Base-by-base conservation (phyloP, 805 yeast species). In the Kurtzmaniella fragi region DNA sequence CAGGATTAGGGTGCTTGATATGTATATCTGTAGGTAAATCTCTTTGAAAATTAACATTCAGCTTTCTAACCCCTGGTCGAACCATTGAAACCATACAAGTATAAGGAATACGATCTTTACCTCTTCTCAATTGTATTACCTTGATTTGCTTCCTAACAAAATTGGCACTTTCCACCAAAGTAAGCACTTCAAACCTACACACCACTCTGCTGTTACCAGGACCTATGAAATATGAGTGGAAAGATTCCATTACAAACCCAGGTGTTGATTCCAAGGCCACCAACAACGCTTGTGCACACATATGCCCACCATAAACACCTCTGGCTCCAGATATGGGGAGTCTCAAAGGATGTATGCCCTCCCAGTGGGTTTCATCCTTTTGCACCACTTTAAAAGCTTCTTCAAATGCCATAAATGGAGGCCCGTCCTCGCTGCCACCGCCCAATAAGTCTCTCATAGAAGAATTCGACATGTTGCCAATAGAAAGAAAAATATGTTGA, bases 251-350 rank as follows among this genome's bases (percentile, higher is more conserved):
- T 5, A 77, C 65, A 26, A 50, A 56, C 28, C 46, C 46, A 9
- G 55, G 62, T 1, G 70, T 60, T 6, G 78, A 72, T 35, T 70
- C 65, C 27, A 80, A 61, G 2, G 83, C 80, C 5, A 85, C 86
- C 42, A 73, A 55, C 3, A 82, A 57, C 2, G 87, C 64, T 48
- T 82, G 89, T 0, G 85, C 84, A 13, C 80, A 77, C 32, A 78
- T 61, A 14, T 80, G 77, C 8, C 90, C 89, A 2, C 89, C 89
- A 60, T 81, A 82, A 0, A 82, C 76, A 2, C 86, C 87, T 32
- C 82, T 61, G 2, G 84, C 82, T 0, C 77, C 73, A 3, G 46
- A 39, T 9, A 65, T 38, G 0, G 73, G 73, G 4, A 62, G 49
- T 30, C 57, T 42, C 17, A 68, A 53, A 4, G 69, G 68, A 35